A percentile compares a stretch with the other conserved stretches of the same genome.
Evolutionary conservation across 805 yeast species (phyloP).

Genomic region (Ascoidea tarda): DNA sequence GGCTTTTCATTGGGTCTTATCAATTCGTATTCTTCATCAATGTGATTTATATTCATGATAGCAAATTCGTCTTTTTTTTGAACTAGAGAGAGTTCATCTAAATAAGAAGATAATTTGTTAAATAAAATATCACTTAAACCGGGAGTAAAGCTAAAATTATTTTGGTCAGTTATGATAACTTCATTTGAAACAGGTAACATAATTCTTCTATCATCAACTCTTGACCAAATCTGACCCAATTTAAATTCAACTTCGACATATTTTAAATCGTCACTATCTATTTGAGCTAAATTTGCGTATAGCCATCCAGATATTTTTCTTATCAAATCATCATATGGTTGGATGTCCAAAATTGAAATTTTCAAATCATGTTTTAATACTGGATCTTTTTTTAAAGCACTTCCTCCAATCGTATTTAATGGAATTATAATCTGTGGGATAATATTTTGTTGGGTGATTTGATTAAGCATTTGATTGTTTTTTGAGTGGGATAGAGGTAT

Average conservation of each 20-base stretch:
- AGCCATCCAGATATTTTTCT: constrained; percentile 82
- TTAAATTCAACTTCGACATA: constrained; percentile 63
- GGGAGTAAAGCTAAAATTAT: constrained; percentile 44
- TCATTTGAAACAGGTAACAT: constrained; percentile 58
- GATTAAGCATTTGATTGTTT: constrained; percentile 9
- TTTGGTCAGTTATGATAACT: constrained; percentile 40
- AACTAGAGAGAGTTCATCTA: constrained; percentile 37
- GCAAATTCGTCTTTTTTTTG: constrained; percentile 41
- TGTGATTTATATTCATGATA: constrained; percentile 43
- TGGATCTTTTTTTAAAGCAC: not conserved
- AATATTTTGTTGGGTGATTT: not conserved
- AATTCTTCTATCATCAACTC: constrained; percentile 44
- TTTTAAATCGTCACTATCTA: constrained; percentile 30
- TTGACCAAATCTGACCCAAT: constrained; percentile 58
- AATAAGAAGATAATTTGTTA: constrained; percentile 37
- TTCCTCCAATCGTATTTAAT: constrained; percentile 2
- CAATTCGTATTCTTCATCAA: constrained; percentile 50
- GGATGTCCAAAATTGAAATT: constrained; percentile 54
- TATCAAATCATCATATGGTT: constrained; percentile 69
- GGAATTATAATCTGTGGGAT: not conserved
- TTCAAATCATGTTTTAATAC: constrained; percentile 4
- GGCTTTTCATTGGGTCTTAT: constrained; percentile 54
- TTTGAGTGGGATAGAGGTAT: constrained; percentile 20
- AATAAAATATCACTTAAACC: constrained; percentile 53
- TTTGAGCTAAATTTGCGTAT: constrained; percentile 65